Conservation (phyloP, 805 yeast species). For the Candida peoriensis region DNA sequence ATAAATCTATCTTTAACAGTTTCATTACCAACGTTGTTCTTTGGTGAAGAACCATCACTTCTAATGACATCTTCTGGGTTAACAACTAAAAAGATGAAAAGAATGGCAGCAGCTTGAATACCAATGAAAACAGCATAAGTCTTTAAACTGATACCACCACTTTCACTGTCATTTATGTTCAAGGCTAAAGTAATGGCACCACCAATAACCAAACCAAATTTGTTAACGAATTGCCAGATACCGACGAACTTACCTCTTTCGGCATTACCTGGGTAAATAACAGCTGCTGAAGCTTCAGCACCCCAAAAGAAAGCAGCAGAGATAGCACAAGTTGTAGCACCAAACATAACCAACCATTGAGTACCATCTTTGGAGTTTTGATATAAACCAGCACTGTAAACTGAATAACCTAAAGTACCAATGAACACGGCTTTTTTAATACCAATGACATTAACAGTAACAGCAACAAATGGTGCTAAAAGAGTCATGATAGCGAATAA, state of each 20-base stretch:
- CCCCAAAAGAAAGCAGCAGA: slow-evolving; percentile 25
- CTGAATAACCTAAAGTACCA: slow-evolving; percentile 23
- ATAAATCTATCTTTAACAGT: slow-evolving; percentile 5
- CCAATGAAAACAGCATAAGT: slow-evolving; percentile 23
- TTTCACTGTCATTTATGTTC: slow-evolving; percentile 10
- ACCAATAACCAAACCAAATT: slow-evolving; percentile 23
- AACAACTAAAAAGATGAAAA: slow-evolving; percentile 17
- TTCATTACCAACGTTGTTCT: slow-evolving; percentile 7
- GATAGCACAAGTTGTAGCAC: slow-evolving; percentile 22
- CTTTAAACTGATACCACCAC: slow-evolving; percentile 20
- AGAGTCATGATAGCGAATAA: slow-evolving; percentile 21
- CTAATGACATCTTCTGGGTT: slow-evolving; percentile 26
- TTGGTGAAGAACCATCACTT: slow-evolving; percentile 22
- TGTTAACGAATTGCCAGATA: slow-evolving; percentile 24
- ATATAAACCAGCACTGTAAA: slow-evolving; percentile 25
- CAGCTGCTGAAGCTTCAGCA: slow-evolving; percentile 24
- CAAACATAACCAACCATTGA: slow-evolving; percentile 22
- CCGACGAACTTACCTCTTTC: slow-evolving; percentile 25
- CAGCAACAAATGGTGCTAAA: slow-evolving; percentile 17
- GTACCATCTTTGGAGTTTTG: slow-evolving; percentile 23
- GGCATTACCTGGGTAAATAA: slow-evolving; percentile 19
- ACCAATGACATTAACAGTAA: slow-evolving; percentile 20
- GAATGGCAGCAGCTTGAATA: slow-evolving; percentile 23
- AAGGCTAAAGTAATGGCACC: slow-evolving; percentile 19
- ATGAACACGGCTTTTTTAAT: slow-evolving; percentile 13